These are phyloP conservation scores for Termitomyces sp. DNA, from an alignment of 768 basidiomycete species.

Conservation along the genomic window DNA sequence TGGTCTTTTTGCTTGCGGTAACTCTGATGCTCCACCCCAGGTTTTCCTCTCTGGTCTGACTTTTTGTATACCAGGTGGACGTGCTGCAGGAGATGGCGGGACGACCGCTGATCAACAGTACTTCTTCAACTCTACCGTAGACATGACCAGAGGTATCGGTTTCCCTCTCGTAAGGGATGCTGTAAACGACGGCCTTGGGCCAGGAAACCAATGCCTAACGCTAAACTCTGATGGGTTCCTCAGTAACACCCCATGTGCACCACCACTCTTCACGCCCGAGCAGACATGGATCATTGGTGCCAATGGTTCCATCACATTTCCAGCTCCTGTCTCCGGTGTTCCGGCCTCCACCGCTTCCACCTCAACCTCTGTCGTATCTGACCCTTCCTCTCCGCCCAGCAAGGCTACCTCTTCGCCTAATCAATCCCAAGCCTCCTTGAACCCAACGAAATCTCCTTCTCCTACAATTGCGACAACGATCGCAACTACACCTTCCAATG, in stretches of 20 bases:
- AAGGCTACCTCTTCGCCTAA: not conserved
- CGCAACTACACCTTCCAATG: too few relatives aligned
- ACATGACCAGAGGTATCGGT: conserved; percentile 13
- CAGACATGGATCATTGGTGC: conserved; percentile 21
- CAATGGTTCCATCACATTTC: not conserved
- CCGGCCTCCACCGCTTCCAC: not conserved
- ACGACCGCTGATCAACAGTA: conserved; percentile 22
- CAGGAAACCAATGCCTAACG: conserved; percentile 21
- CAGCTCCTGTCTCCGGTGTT: not conserved
- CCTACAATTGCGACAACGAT: not conserved
- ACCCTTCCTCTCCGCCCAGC: not conserved
- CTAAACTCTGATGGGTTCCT: conserved; percentile 21
- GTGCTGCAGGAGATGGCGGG: conserved; percentile 23
- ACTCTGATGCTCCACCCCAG: not conserved
- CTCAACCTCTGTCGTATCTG: not conserved
- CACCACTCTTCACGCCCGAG: conserved; percentile 21
- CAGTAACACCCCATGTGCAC: conserved; percentile 21
- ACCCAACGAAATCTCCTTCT: not conserved
- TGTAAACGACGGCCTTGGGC: conserved; percentile 19
- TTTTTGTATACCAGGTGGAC: conserved; percentile 16
- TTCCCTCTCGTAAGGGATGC: conserved; percentile 18
- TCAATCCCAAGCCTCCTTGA: not conserved
- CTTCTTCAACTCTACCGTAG: conserved; percentile 20
- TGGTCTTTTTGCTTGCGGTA: conserved; percentile 23
- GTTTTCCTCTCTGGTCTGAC: not conserved